Evolutionary conservation across 148 eudicot species (phyloP), one percentile per base, ranked within the genome.

Genomic region (Vaccinium vitisidaea): DNA sequence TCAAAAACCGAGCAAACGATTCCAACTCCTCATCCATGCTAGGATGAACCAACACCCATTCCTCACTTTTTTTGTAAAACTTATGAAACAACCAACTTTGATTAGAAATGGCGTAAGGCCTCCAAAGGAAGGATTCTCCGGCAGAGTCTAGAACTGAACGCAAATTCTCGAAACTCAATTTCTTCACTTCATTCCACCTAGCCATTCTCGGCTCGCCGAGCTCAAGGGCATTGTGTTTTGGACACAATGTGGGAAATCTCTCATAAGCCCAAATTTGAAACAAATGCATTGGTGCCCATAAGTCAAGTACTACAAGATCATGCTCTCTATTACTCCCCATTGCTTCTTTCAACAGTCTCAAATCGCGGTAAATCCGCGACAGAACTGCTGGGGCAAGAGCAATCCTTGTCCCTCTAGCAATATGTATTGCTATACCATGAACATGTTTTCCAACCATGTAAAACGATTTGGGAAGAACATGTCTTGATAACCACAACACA

Each of bases 261-360:
- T 93, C 95, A 90, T 93, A 93, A 21, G 83, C 91, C 95, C 95
- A 93, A 50, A 86, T 79, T 77, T 92, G 95, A 6, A 92, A 88
- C 19, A 84, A 65, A 8, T 88, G 90, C 48, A 91, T 25, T n/a
- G 92, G 91, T 8, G 89, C 89, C 86, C 85, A 88, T 15, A 86
- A 74, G 32, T 83, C 63, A 43, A 65, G 65, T 75, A 59, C 73
- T 1, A 32, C n/a, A 36, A 54, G 3, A 61, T 61, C 77, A 58
- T 65, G 18, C 43, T 15, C 27, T 39, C 63, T 52, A 84, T 2
- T 14, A 30, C 27, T 43, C 58, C 16, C 43, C 27, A 85, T 76
- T 59, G 82, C 71, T 48, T 85, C 80, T 69, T 89, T 89, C 46
- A 92, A 8, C 83, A 87, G 48, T 80, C 81, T 88, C 84, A 92